A percentile compares a stretch with the other conserved stretches of the same genome.
These are phyloP conservation scores for Volvox africanus DNA, from an alignment of 139 green algal genomes.

Conservation along the genomic window DNA sequence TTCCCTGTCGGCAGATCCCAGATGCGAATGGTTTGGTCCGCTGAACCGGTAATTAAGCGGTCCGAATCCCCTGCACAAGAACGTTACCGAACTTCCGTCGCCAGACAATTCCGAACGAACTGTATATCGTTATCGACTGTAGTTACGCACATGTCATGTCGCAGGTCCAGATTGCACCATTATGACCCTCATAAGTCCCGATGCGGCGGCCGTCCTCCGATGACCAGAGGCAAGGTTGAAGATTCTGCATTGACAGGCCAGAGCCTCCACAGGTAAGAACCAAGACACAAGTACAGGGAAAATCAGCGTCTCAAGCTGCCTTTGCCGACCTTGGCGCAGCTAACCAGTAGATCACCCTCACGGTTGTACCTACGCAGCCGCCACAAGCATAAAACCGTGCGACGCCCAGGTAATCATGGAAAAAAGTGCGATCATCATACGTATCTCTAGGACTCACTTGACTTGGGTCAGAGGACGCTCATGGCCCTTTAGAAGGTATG, in stretches of 20 bases:
- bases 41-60: slow-evolving; percentile 88
- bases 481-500: slow-evolving; percentile 92
- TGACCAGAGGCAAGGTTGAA: slow-evolving; percentile 89
- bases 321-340: slow-evolving; percentile 89
- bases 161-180: slow-evolving; percentile 92
- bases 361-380: slow-evolving; percentile 90
- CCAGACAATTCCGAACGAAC: neutral
- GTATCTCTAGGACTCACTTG: slow-evolving; percentile 65
- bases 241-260: slow-evolving; percentile 41
- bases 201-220: slow-evolving; percentile 92
- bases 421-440: neutral
- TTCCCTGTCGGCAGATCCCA: slow-evolving; percentile 93
- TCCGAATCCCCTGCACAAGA: slow-evolving; percentile 54
- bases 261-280: neutral
- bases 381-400: neutral
- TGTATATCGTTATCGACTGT: neutral
- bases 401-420: neutral
- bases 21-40: slow-evolving; percentile 90
- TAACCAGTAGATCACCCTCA: slow-evolving; percentile 97
- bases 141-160: slow-evolving; percentile 87
- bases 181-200: slow-evolving; percentile 98
- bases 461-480: slow-evolving; percentile 91
- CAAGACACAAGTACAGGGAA: neutral
- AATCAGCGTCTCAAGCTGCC: neutral
- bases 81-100: neutral